phyloP scores from a whole-genome alignment of 768 basidiomycete species.

The Clavulina sp. region DNA sequence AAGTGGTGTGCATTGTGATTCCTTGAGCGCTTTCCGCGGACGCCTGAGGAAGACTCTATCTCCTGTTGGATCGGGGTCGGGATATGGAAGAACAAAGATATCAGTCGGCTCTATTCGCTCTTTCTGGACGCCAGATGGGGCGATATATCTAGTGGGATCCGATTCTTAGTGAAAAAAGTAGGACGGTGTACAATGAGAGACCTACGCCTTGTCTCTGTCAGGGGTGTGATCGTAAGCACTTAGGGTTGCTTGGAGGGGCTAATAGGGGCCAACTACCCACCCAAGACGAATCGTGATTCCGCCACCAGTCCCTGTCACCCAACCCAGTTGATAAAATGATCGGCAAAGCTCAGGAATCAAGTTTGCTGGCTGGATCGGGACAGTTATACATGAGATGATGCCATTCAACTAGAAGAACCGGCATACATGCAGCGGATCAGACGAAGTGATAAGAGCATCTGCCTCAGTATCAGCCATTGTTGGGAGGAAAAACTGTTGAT shows the following conservation, averaged over 20 bases:
- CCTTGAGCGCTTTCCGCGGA: slow-evolving; percentile 53
- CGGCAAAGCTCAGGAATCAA: slow-evolving; percentile 74
- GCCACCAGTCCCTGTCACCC: slow-evolving; percentile 79
- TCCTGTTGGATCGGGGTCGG: slow-evolving; percentile 35
- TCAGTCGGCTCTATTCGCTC: slow-evolving; percentile 69
- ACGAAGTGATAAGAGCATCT: slow-evolving; percentile 40
- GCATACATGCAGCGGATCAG: slow-evolving; percentile 45
- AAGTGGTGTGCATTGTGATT: slow-evolving; percentile 75
- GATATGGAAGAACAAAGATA: slow-evolving; percentile 76
- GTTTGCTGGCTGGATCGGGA: slow-evolving; percentile 55
- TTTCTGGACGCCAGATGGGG: slow-evolving; percentile 82
- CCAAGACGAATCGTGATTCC: slow-evolving; percentile 13
- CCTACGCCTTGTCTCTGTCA: neutral
- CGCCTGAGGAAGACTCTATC: slow-evolving; percentile 65
- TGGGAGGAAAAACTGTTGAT: too few species aligned
- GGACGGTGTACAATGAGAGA: neutral
- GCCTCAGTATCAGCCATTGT: slow-evolving; percentile 3
- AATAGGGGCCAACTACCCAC: neutral
- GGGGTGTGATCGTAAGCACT: neutral
- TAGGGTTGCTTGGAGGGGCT: too few species aligned
- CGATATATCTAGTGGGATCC: slow-evolving; percentile 33
- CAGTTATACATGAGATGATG: slow-evolving; percentile 2
- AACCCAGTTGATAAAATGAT: slow-evolving; percentile 71
- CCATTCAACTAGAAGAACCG: neutral
- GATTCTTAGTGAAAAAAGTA: neutral